These are phyloP conservation scores for Russula griseocarnosa DNA, from an alignment of 768 basidiomycete species.

Conservation along the genomic window DNA sequence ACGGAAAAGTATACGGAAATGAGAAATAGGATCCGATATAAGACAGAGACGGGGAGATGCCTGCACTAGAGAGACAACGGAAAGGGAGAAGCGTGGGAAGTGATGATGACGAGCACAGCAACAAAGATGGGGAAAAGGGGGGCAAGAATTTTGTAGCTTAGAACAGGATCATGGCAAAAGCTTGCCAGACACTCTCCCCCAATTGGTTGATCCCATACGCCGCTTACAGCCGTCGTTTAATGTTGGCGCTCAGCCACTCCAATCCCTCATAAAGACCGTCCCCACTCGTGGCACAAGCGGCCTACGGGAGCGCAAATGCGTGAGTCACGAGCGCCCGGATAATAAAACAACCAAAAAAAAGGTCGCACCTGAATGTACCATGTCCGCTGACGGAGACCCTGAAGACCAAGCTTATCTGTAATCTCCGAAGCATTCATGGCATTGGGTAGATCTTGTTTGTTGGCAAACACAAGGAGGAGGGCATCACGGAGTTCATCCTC, in stretches of 20 bases:
- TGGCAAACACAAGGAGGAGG: slow-evolving; percentile 97
- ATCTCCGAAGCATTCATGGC: slow-evolving; percentile 99
- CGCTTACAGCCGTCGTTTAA: slow-evolving; percentile 74
- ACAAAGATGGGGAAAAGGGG: slow-evolving; percentile 31
- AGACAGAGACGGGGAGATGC: slow-evolving; percentile 15
- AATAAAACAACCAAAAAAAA: neutral
- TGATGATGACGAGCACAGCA: slow-evolving; percentile 30
- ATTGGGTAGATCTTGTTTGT: slow-evolving; percentile 99
- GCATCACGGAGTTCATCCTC: slow-evolving; percentile 99
- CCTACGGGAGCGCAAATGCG: slow-evolving; percentile 44
- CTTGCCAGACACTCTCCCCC: slow-evolving; percentile 41
- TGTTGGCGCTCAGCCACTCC: slow-evolving; percentile 92
- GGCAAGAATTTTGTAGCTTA: slow-evolving; percentile 35
- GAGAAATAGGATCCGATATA: slow-evolving; percentile 27
- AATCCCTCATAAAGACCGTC: slow-evolving; percentile 98
- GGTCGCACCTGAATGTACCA: slow-evolving; percentile 91
- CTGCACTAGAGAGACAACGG: slow-evolving; percentile 16
- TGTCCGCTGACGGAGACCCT: slow-evolving; percentile 92
- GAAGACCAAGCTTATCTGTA: slow-evolving; percentile 98
- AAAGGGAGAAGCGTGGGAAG: slow-evolving; percentile 13
- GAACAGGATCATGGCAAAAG: slow-evolving; percentile 56
- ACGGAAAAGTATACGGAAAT: slow-evolving; percentile 21
- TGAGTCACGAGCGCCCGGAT: slow-evolving; percentile 22
- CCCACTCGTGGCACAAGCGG: slow-evolving; percentile 96
- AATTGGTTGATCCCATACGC: slow-evolving; percentile 34